These are phyloP conservation scores for Aspergillus udagawae DNA, from an alignment of 2,329 filamentous ascomycete genomes.

Conservation along the genomic window DNA sequence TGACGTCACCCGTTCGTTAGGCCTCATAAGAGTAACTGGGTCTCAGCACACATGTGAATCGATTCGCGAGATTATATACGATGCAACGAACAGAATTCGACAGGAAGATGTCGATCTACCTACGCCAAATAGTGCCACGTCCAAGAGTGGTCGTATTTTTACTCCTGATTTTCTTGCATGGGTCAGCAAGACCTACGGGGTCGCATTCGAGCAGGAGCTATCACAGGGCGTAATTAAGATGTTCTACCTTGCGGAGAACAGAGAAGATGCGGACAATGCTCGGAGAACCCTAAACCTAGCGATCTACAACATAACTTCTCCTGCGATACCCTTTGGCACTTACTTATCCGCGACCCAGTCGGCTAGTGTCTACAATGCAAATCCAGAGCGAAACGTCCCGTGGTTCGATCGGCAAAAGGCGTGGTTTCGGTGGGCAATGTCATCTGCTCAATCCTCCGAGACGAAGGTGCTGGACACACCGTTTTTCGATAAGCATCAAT, in stretches of 20 bases:
- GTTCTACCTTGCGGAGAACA: constrained; percentile 31
- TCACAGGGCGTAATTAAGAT: constrained; percentile 22
- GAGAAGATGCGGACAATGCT: constrained; percentile 27
- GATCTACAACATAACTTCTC: constrained; percentile 14
- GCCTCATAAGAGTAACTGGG: constrained; percentile 36
- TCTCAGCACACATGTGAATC: constrained; percentile 28
- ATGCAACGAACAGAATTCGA: constrained; percentile 27
- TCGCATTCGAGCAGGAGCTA: constrained; percentile 23
- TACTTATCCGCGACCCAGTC: constrained; percentile 29
- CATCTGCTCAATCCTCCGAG: constrained; percentile 19
- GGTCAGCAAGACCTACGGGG: constrained; percentile 28
- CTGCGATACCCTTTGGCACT: constrained; percentile 30
- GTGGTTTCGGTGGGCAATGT: constrained; percentile 39
- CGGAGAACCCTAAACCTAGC: constrained; percentile 34
- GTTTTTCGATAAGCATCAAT: constrained; percentile 29
- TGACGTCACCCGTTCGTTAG: constrained; percentile 31
- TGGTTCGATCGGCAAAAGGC: constrained; percentile 29
- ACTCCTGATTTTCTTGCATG: constrained; percentile 29
- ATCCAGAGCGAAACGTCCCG: constrained; percentile 19
- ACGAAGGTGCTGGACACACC: constrained; percentile 15
- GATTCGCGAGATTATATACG: constrained; percentile 30
- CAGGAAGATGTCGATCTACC: constrained; percentile 26
- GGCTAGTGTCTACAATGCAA: constrained; percentile 23
- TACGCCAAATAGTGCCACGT: constrained; percentile 7
- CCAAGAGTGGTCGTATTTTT: constrained; percentile 16